phyloP scores from a whole-genome alignment of 371 early-diverging fungal species.

The Quaeritorhiza haematococci region DNA sequence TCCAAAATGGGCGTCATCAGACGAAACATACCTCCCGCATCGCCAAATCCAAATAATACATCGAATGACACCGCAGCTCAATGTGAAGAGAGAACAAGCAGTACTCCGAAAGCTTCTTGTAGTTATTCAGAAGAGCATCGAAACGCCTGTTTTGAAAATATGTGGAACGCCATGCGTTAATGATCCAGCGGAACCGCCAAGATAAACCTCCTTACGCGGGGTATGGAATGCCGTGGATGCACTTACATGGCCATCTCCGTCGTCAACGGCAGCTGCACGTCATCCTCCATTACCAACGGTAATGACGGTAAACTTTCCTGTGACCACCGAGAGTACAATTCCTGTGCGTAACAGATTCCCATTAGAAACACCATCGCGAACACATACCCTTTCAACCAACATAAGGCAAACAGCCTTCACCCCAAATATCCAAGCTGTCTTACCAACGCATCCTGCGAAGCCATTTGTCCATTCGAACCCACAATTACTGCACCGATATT shows the following conservation, averaged over 20 bases:
- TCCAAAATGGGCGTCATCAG: background rate
- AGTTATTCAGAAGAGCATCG: conserved; percentile 52
- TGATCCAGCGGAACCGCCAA: conserved; percentile 1
- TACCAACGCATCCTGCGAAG: too few species aligned
- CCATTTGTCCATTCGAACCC: too few species aligned
- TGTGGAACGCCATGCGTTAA: background rate
- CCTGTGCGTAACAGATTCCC: too few species aligned
- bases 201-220: too few species aligned
- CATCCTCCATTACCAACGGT: conserved; percentile 17
- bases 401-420: too few species aligned
- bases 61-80: conserved; percentile 79
- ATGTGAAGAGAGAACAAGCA: conserved; percentile 75
- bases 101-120: conserved; percentile 68
- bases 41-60: conserved; percentile 86
- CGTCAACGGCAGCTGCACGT: background rate
- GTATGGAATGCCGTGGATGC: too few species aligned
- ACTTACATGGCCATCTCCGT: background rate
- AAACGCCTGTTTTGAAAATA: conserved; percentile 13
- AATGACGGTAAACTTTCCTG: conserved; percentile 32
- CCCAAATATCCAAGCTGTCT: too few species aligned
- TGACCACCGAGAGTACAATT: conserved; percentile 13
- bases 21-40: conserved; percentile 67
- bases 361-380: too few species aligned
- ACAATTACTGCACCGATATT: too few species aligned
- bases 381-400: too few species aligned